Evolutionary conservation across 169 alveolate genomes (phyloP).

Genomic region (Perkinsus olseni): DNA sequence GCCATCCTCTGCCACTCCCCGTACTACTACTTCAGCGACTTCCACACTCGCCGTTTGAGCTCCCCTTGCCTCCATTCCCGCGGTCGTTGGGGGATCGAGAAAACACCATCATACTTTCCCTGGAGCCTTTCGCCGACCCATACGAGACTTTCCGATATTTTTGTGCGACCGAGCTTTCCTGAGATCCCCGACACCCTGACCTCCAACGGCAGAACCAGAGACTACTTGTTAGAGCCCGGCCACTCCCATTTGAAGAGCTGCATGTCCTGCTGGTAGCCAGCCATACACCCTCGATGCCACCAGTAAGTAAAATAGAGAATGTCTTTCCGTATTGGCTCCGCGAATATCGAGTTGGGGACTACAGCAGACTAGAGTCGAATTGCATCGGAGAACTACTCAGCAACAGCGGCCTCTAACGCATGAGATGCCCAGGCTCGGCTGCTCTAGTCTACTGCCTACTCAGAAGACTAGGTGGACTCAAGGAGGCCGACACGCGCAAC

Average conservation of each 20-base stretch:
- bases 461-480: too few species aligned
- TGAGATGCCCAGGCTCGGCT: background rate
- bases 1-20: background rate
- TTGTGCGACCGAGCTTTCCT: conserved; percentile 57
- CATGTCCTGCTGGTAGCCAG: conserved; percentile 71
- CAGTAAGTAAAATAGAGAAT: conserved; percentile 54
- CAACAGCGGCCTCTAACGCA: background rate
- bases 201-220: background rate
- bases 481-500: too few species aligned
- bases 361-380: background rate
- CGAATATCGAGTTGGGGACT: conserved; percentile 70
- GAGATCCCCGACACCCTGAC: background rate
- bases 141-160: conserved; percentile 63
- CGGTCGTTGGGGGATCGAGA: conserved; percentile 67
- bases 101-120: conserved; percentile 67
- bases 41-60: conserved; percentile 41
- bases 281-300: conserved; percentile 59
- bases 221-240: background rate
- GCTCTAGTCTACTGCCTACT: too few species aligned
- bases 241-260: conserved; percentile 66
- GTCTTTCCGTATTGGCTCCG: conserved; percentile 63
- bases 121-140: conserved; percentile 72
- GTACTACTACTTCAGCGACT: background rate
- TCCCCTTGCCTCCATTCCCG: conserved; percentile 52
- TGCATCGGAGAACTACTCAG: background rate